These are phyloP conservation scores for Pichia sp. DNA, from an alignment of 1,139 yeast species.

Conservation along the genomic window DNA sequence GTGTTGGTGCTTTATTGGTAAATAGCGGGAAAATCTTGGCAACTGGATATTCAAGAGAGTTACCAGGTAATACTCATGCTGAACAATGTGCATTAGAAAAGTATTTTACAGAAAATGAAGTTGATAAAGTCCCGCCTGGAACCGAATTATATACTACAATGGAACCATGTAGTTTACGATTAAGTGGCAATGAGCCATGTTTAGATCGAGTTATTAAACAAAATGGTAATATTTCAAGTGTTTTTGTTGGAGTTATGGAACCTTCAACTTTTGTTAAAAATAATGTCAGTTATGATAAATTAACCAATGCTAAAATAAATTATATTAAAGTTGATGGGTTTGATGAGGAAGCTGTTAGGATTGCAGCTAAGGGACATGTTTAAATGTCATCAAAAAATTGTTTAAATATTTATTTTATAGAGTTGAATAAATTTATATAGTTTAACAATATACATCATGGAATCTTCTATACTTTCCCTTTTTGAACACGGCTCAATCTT, in stretches of 20 bases:
- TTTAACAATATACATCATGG: too few relatives aligned
- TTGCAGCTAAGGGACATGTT: constrained; percentile 79
- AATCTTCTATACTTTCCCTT: constrained; percentile 20
- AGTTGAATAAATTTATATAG: too few relatives aligned
- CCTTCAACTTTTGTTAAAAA: constrained; percentile 83
- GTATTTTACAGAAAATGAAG: constrained; percentile 37
- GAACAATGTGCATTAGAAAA: constrained; percentile 93
- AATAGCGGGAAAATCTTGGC: constrained; percentile 50
- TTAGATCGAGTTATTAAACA: constrained; percentile 60
- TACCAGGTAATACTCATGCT: constrained; percentile 96
- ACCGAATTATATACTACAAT: constrained; percentile 87
- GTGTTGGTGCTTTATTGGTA: constrained; percentile 89
- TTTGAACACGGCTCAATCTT: constrained; percentile 40
- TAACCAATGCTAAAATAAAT: constrained; percentile 52
- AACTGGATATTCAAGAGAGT: constrained; percentile 84
- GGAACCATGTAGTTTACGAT: constrained; percentile 92
- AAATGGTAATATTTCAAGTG: constrained; percentile 11
- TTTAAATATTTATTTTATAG: too few relatives aligned
- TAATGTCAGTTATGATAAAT: constrained; percentile 55
- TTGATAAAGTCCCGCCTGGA: constrained; percentile 58
- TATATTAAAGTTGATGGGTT: constrained; percentile 81
- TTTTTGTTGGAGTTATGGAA: constrained; percentile 84
- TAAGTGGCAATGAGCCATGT: constrained; percentile 91
- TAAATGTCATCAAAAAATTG: too few relatives aligned
- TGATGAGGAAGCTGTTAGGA: constrained; percentile 61